Evolutionary conservation across 345 rosid genomes (phyloP).

Genomic region (Hypericum perforatum): DNA sequence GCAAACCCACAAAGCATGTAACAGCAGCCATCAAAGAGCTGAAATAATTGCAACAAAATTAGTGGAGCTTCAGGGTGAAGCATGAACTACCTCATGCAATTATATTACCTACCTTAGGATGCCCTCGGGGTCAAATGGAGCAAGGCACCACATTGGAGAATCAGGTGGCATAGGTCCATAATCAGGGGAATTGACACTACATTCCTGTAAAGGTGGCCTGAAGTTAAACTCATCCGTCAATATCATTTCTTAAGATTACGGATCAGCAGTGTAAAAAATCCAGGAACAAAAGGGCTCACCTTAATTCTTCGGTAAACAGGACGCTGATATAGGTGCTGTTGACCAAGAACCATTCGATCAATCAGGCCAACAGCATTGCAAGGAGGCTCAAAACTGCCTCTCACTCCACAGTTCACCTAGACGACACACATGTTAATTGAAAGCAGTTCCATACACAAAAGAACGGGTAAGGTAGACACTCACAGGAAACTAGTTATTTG

Average conservation of each 20-base stretch:
- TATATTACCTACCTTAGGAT: constrained; percentile 30
- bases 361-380: constrained; percentile 51
- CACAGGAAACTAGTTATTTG: neutral
- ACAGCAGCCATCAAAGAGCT: constrained; percentile 49
- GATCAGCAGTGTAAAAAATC: neutral
- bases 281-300: constrained; percentile 18
- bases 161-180: constrained; percentile 45
- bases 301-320: constrained; percentile 47
- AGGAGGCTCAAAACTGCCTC: constrained; percentile 48
- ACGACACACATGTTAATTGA: neutral
- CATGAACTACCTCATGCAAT: neutral
- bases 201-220: constrained; percentile 27
- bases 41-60: constrained; percentile 15
- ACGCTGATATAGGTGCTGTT: constrained; percentile 38
- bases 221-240: neutral
- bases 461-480: neutral
- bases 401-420: constrained; percentile 46
- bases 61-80: constrained; percentile 5
- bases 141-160: constrained; percentile 53
- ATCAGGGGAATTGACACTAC: constrained; percentile 56
- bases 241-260: neutral
- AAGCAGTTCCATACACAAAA: constrained; percentile 7
- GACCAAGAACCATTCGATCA: constrained; percentile 41
- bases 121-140: constrained; percentile 63
- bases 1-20: constrained; percentile 48